Evolutionary conservation across 2,329 filamentous ascomycete species (phyloP).

Genomic region (Diaporthe nobilis): DNA sequence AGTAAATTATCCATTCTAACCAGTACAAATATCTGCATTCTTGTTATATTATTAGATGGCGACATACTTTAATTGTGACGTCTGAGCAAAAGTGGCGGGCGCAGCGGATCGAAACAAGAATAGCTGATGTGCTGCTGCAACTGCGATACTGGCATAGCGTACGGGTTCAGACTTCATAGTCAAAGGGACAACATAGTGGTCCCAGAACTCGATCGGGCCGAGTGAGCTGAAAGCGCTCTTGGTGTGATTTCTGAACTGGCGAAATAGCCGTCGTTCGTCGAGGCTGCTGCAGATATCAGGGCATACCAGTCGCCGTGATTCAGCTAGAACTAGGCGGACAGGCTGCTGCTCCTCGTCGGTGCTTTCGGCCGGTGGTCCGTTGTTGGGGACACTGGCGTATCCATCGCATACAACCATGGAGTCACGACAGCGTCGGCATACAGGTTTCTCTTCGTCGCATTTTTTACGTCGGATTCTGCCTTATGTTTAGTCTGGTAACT

Average conservation of each 20-base stretch:
- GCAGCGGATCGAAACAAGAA: neutral
- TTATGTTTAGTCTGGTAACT: neutral
- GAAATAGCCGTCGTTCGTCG: neutral
- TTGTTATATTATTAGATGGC: slow-evolving; percentile 4
- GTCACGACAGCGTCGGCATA: slow-evolving; percentile 12
- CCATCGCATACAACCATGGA: neutral
- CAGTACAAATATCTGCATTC: too few relatives aligned
- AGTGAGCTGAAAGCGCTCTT: slow-evolving; percentile 8
- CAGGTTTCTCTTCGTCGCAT: slow-evolving; percentile 6
- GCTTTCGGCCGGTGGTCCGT: neutral
- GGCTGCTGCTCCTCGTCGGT: neutral
- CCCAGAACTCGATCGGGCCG: slow-evolving; percentile 2
- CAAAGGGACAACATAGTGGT: neutral
- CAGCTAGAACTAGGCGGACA: neutral
- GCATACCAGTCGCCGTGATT: neutral
- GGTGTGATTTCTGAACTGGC: slow-evolving; percentile 1
- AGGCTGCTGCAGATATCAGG: neutral
- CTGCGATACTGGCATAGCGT: neutral
- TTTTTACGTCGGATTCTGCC: neutral
- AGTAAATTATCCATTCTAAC: too few relatives aligned
- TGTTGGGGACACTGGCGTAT: neutral
- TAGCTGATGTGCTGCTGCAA: neutral
- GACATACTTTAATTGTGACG: neutral
- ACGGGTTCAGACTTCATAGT: neutral
- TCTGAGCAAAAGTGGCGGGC: neutral